phyloP scores from a whole-genome alignment of 768 basidiomycete genomes.

The Steccherinum ochraceum region DNA sequence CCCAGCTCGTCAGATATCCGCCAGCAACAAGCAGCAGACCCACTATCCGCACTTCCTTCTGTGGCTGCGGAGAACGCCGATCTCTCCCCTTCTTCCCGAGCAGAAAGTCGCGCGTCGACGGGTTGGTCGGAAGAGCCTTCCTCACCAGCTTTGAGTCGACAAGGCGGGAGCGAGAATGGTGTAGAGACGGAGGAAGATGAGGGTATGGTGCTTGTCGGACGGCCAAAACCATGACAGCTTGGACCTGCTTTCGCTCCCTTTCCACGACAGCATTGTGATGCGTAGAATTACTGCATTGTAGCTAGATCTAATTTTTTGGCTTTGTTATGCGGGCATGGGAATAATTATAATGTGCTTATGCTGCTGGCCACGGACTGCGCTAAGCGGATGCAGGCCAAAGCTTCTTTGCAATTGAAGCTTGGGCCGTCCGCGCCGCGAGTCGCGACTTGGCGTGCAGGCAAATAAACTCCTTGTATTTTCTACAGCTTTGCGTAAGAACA shows the following conservation, averaged over 20 bases:
- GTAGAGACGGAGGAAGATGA: slow-evolving; percentile 81
- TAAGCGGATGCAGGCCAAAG: too few species aligned
- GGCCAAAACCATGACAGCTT: slow-evolving; percentile 30
- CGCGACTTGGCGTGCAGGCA: too few species aligned
- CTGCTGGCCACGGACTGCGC: too few species aligned
- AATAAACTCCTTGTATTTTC: too few species aligned
- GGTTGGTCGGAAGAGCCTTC: slow-evolving; percentile 22
- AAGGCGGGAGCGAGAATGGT: slow-evolving; percentile 54
- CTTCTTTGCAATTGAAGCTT: too few species aligned
- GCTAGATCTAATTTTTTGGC: background rate
- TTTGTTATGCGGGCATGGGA: background rate
- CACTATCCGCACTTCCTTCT: background rate
- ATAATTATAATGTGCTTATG: background rate
- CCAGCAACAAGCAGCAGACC: background rate
- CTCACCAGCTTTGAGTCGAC: slow-evolving; percentile 22
- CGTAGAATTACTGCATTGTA: background rate
- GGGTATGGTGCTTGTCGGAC: slow-evolving; percentile 72
- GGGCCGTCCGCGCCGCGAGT: too few species aligned
- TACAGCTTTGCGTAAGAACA: too few species aligned
- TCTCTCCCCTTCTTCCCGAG: slow-evolving; percentile 4
- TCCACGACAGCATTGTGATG: background rate
- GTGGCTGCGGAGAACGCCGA: background rate
- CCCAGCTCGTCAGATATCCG: background rate
- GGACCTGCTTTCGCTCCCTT: background rate
- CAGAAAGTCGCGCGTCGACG: slow-evolving; percentile 25